phyloP scores from a whole-genome alignment of 2,329 filamentous ascomycete genomes.

The Myotisia sp. region DNA sequence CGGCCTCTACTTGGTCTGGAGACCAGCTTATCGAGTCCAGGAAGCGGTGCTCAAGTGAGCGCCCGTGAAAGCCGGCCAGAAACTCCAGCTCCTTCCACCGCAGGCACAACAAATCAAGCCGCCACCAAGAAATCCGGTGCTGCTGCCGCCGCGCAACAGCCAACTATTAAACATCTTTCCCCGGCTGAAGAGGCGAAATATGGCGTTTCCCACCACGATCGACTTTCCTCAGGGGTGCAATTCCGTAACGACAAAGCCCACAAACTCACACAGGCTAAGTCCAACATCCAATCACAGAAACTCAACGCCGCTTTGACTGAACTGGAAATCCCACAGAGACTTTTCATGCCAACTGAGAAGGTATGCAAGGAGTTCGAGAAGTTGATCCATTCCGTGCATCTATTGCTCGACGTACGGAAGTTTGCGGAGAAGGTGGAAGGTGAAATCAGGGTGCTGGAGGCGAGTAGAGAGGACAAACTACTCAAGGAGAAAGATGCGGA shows the following conservation, averaged over 20 bases:
- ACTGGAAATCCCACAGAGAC: constrained; percentile 32
- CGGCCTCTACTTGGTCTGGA: constrained; percentile 54
- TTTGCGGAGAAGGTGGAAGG: constrained; percentile 34
- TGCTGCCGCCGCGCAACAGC: constrained; percentile 30
- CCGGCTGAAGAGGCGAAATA: constrained; percentile 64
- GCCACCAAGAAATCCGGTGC: constrained; percentile 27
- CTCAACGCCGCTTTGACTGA: constrained; percentile 34
- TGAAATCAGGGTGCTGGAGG: constrained; percentile 35
- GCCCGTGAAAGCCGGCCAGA: constrained; percentile 21
- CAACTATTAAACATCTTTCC: constrained; percentile 55
- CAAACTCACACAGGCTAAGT: constrained; percentile 37
- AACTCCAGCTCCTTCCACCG: constrained; percentile 23
- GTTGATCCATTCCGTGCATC: constrained; percentile 33
- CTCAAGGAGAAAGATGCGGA: constrained; percentile 21
- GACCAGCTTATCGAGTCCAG: constrained; percentile 35
- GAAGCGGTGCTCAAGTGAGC: constrained; percentile 25
- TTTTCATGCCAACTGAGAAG: constrained; percentile 37
- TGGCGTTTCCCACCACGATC: constrained; percentile 73
- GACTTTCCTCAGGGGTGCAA: constrained; percentile 68
- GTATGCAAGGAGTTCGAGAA: constrained; percentile 38
- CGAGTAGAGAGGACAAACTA: constrained; percentile 27
- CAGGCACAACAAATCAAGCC: constrained; percentile 25
- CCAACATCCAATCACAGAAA: constrained; percentile 37
- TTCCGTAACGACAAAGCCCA: constrained; percentile 57
- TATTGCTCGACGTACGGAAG: constrained; percentile 35